phyloP scores from a whole-genome alignment of 2,329 filamentous ascomycete genomes.

The Xylaria sp. region DNA sequence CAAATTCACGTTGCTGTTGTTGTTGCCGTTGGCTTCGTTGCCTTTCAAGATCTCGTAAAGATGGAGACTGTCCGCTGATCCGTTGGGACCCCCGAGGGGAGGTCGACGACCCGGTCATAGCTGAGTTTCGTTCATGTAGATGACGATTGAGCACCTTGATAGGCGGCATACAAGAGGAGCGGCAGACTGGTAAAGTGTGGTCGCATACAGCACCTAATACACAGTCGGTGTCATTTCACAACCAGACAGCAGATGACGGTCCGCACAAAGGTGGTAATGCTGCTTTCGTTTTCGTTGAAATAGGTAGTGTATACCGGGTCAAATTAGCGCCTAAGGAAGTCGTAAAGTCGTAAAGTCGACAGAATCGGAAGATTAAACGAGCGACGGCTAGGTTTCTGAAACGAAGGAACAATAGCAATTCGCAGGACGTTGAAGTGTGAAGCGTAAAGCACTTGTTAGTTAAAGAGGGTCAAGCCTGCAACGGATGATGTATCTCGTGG shows the following conservation, averaged over 20 bases:
- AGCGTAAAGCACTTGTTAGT: neutral
- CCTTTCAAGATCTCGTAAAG: conserved; percentile 65
- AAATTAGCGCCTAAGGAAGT: too few relatives aligned
- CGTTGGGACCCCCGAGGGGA: conserved; percentile 52
- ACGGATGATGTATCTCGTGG: neutral
- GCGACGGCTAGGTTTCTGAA: conserved; percentile 8
- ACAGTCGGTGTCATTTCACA: conserved; percentile 16
- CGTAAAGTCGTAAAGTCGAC: neutral
- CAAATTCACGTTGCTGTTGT: conserved; percentile 32
- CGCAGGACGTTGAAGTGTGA: neutral
- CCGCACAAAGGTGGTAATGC: neutral
- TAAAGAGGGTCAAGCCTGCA: neutral
- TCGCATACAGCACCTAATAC: conserved; percentile 5
- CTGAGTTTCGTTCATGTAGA: conserved; percentile 49
- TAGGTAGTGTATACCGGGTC: too few relatives aligned
- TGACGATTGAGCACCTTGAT: conserved; percentile 14
- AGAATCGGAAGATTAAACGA: conserved; percentile 10
- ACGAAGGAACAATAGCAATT: conserved; percentile 9
- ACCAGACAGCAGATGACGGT: neutral
- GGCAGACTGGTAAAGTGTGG: conserved; percentile 5
- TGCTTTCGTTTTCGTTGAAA: neutral
- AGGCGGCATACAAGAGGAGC: neutral
- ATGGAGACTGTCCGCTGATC: conserved; percentile 67
- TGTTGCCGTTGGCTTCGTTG: conserved; percentile 39
- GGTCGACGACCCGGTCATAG: conserved; percentile 42